phyloP scores from a whole-genome alignment of 148 eudicot species.

The Rhododendron williamsianum region DNA sequence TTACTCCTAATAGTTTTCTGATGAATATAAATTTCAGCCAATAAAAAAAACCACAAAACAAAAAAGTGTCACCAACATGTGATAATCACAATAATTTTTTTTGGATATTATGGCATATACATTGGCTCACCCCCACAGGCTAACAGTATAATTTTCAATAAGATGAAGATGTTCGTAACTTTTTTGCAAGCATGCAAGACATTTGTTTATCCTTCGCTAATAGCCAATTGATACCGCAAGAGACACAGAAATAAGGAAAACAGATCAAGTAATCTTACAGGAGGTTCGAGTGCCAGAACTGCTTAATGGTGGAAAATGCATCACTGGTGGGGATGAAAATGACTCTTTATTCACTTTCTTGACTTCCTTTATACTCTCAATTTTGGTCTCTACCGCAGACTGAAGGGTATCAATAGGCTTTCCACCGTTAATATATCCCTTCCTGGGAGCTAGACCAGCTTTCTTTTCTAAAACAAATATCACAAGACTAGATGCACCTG shows the following conservation, averaged over 20 bases:
- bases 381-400: neutral
- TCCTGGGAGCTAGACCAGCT: neutral
- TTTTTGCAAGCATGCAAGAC: neutral
- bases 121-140: too few relatives aligned
- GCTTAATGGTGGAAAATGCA: neutral
- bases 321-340: neutral
- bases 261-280: neutral
- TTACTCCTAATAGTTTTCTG: neutral
- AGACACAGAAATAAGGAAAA: neutral
- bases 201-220: neutral
- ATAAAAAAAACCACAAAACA: neutral
- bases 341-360: neutral
- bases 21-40: neutral
- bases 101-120: neutral
- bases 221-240: neutral
- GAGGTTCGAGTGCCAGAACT: neutral
- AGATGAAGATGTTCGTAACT: neutral
- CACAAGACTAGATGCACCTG: neutral
- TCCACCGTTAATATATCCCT: neutral
- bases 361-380: neutral
- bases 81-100: neutral
- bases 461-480: neutral
- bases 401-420: neutral
- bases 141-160: neutral
- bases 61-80: neutral